Conservation (phyloP, 2,329 filamentous ascomycete genomes). For the Pyrenochaeta sp. region DNA sequence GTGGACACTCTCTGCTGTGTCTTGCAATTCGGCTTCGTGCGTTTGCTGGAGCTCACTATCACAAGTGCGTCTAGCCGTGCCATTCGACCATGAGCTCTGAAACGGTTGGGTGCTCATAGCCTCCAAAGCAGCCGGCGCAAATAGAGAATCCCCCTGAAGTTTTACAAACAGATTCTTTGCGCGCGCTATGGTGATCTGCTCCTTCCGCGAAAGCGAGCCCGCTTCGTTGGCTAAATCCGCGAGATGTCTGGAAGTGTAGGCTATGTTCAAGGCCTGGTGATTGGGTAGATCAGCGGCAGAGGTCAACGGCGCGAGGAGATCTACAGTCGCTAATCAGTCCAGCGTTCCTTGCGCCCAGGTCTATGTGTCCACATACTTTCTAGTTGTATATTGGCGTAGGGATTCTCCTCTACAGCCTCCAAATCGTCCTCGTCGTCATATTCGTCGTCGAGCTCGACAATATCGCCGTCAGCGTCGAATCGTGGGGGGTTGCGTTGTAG, state of each 20-base stretch:
- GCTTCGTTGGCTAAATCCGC: slow-evolving; percentile 75
- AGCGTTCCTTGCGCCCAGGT: slow-evolving; percentile 4
- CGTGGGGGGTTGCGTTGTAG: slow-evolving; percentile 77
- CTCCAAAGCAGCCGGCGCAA: slow-evolving; percentile 64
- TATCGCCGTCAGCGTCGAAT: slow-evolving; percentile 80
- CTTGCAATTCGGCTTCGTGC: slow-evolving; percentile 20
- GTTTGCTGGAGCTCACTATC: slow-evolving; percentile 18
- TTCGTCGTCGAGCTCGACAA: slow-evolving; percentile 76
- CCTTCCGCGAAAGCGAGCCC: slow-evolving; percentile 75
- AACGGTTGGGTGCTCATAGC: slow-evolving; percentile 54
- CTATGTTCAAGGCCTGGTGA: slow-evolving; percentile 77
- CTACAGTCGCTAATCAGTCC: slow-evolving; percentile 55
- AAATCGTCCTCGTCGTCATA: slow-evolving; percentile 69
- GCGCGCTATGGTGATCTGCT: slow-evolving; percentile 75
- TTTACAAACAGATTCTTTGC: slow-evolving; percentile 77
- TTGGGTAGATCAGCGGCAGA: slow-evolving; percentile 76
- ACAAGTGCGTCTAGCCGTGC: slow-evolving; percentile 9
- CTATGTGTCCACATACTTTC: slow-evolving; percentile 64
- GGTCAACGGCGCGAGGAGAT: slow-evolving; percentile 77
- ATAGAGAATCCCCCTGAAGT: slow-evolving; percentile 77
- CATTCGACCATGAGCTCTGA: slow-evolving; percentile 21
- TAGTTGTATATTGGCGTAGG: slow-evolving; percentile 75
- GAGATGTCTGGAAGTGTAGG: slow-evolving; percentile 77
- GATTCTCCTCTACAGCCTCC: slow-evolving; percentile 72
- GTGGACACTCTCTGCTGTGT: slow-evolving; percentile 17